Evolutionary conservation across 148 eudicot species (phyloP).

Genomic region (Rhododendron kiyosumense): DNA sequence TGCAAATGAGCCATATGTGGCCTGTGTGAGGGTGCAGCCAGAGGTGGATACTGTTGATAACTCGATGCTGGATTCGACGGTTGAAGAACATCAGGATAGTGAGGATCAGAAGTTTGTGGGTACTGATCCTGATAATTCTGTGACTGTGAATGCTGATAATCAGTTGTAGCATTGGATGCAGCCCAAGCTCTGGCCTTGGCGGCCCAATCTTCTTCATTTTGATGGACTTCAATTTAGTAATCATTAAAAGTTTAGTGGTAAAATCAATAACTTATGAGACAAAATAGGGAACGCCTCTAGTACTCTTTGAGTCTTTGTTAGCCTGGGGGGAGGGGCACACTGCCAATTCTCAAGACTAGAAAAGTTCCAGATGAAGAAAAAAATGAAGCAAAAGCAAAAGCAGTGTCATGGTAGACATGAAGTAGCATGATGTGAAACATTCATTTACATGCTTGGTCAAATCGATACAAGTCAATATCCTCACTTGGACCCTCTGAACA

Average conservation of each 20-base stretch:
- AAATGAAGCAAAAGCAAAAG: background rate
- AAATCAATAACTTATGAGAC: background rate
- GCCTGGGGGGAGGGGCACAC: background rate
- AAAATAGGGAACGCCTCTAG: background rate
- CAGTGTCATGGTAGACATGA: background rate
- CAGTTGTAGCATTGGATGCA: conserved; percentile 59
- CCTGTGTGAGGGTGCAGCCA: conserved; percentile 34
- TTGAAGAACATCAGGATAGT: conserved; percentile 49
- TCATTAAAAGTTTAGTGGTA: conserved; percentile 1
- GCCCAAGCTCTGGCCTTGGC: conserved; percentile 98
- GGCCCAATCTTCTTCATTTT: conserved; percentile 95
- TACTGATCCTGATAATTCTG: conserved; percentile 62
- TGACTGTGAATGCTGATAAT: conserved; percentile 52
- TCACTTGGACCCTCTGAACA: background rate
- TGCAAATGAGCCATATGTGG: conserved; percentile 38
- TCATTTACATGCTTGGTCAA: background rate
- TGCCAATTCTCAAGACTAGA: background rate
- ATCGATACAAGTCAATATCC: background rate
- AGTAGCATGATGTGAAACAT: background rate
- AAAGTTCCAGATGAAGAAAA: background rate
- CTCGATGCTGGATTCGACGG: conserved; percentile 37
- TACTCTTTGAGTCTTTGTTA: background rate
- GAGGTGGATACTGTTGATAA: conserved; percentile 50
- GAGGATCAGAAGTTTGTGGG: conserved; percentile 41
- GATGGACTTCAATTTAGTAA: conserved; percentile 33